Conservation (phyloP, 2,329 filamentous ascomycete genomes). For the Aspergillus phoenicis region DNA sequence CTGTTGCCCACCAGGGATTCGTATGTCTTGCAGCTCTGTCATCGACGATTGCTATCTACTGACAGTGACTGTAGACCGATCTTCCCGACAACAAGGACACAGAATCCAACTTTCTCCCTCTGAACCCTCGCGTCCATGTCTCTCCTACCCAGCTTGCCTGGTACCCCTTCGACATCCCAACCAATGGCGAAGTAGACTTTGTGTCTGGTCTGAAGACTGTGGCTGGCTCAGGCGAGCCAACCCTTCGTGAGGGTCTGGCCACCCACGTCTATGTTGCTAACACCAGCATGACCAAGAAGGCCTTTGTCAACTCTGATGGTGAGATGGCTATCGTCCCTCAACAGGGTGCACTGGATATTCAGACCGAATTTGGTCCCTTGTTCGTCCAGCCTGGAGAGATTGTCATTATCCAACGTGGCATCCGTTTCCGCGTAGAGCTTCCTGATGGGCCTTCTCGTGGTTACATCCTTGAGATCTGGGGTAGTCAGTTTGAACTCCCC, state of each 20-base stretch:
- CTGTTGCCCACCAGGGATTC: conserved; percentile 59
- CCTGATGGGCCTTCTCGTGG: conserved; percentile 64
- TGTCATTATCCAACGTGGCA: conserved; percentile 66
- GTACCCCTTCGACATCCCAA: conserved; percentile 59
- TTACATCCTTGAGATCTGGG: conserved; percentile 69
- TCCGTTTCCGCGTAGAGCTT: conserved; percentile 63
- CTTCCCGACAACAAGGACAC: conserved; percentile 46
- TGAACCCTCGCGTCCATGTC: conserved; percentile 59
- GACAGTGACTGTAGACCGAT: conserved; percentile 42
- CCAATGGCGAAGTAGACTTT: conserved; percentile 55
- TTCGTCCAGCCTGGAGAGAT: conserved; percentile 70
- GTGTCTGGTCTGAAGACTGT: conserved; percentile 57
- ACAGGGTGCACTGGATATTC: conserved; percentile 66
- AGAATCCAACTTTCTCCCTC: conserved; percentile 37
- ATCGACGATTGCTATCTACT: background rate
- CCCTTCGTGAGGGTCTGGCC: conserved; percentile 58
- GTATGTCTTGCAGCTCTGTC: conserved; percentile 24
- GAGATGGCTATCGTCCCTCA: conserved; percentile 68
- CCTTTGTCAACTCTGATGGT: conserved; percentile 65
- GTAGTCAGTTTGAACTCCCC: conserved; percentile 65
- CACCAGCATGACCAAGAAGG: conserved; percentile 58
- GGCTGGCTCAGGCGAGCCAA: conserved; percentile 59
- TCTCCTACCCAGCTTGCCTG: conserved; percentile 59
- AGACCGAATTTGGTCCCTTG: conserved; percentile 67
- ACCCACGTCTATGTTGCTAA: conserved; percentile 60